A percentile compares a stretch with the other conserved stretches of the same genome.
Evolutionary conservation across 345 rosid species (phyloP).

Genomic region (Populus simonii): DNA sequence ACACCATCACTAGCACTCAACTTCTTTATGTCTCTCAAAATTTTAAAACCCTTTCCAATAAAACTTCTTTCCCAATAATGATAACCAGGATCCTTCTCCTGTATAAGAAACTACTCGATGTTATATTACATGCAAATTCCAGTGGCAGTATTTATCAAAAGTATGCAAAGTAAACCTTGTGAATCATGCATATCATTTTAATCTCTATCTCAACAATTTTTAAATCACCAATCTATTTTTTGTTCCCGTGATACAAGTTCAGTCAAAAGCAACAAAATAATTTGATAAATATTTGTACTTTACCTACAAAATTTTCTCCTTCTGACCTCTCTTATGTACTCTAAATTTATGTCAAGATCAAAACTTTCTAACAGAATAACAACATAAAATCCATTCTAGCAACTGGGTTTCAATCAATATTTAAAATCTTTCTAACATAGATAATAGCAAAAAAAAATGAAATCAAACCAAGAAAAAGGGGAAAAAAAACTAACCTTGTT

Average conservation of each 20-base stretch:
- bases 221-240: background rate
- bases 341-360: no score
- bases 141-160: no score
- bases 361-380: no score
- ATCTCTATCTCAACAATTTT: background rate
- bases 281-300: background rate
- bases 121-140: no score
- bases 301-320: no score
- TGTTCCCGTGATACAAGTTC: background rate
- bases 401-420: background rate
- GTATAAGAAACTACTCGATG: no score
- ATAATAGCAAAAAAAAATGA: background rate
- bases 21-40: background rate
- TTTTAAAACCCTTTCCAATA: background rate
- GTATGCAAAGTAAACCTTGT: no score
- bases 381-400: no score
- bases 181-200: background rate
- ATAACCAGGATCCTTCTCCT: no score
- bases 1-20: background rate
- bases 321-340: no score
- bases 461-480: background rate
- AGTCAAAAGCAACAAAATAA: slow-evolving; percentile 1
- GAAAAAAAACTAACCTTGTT: background rate
- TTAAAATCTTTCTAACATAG: background rate
- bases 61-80: background rate